Evolutionary conservation across 2,329 filamentous ascomycete species (phyloP), one percentile per base, ranked within the genome.

Genomic region (Aspergillus sp.): DNA sequence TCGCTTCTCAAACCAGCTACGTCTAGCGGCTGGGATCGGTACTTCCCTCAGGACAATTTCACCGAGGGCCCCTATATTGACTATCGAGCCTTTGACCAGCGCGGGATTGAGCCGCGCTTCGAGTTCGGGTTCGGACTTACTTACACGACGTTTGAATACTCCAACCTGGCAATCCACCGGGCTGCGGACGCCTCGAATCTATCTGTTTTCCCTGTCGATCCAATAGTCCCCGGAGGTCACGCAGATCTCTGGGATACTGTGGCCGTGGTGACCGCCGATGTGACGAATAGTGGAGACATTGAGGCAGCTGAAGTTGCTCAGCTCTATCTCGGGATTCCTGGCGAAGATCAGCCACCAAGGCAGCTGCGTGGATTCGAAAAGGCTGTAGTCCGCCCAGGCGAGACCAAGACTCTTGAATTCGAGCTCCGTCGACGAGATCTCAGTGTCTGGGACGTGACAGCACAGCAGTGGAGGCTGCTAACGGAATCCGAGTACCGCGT

Each of bases 251-350:
- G 19, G 21, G 44, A 46, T 15, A 19, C 17, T 1, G 9, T 48
- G n/a, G 45, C 45, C 7, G 17, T 17, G 27, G 45, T 48, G 7
- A 9, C 27, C 21, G 37, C 44, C 4, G 44, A 37, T 3, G 37
- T 27, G 8, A 23, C 27, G 6, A 50, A 47, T 39, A 61, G 77
- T 81, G 84, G 84, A 21, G 53, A 63, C 0, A 64, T 76, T 2
- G 66, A 70, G 19, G 84, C 82, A 11, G 76, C 79, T 1, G 77
- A 81, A 12, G 81, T 86, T 1, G 74, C 82, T 4, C 84, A 87
- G 70, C 72, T 87, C 3, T 87, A 87, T 65, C 68, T 86, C 19
- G 66, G 66, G 1, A 76, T 81, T 66, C 44, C 44, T 0, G 44
- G 44, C 9, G 45, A 11, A 4, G 27, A 4, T 1, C 27, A 31